Evolutionary conservation across 1,284 basidiomycete genomes (phyloP).

Genomic region (Agroathelia rolfsii): DNA sequence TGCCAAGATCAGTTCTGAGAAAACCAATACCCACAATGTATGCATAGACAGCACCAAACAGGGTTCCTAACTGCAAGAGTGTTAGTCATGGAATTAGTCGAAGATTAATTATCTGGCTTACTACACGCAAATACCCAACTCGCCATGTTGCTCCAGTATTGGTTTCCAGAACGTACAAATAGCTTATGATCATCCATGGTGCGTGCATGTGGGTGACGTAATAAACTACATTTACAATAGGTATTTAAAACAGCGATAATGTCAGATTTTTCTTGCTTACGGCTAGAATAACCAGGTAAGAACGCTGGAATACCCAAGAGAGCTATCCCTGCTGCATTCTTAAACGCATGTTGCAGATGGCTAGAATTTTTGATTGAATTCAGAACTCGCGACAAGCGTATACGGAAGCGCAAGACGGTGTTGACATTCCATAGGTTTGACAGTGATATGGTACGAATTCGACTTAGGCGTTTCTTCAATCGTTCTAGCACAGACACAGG

Average conservation of each 20-base stretch:
- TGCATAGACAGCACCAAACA: slow-evolving; percentile 35
- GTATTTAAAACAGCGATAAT: too few relatives aligned
- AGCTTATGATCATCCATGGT: slow-evolving; percentile 43
- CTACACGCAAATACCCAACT: slow-evolving; percentile 36
- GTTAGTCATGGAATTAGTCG: too few relatives aligned
- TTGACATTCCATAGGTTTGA: slow-evolving; percentile 27
- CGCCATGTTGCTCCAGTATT: slow-evolving; percentile 43
- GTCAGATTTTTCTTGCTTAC: slow-evolving; percentile 19
- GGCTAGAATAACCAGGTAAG: slow-evolving; percentile 24
- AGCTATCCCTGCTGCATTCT: slow-evolving; percentile 36
- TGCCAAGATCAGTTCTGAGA: neutral
- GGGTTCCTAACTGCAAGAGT: slow-evolving; percentile 29
- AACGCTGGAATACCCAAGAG: slow-evolving; percentile 36
- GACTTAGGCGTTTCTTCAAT: too few relatives aligned
- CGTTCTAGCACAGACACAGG: too few relatives aligned
- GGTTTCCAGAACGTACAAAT: slow-evolving; percentile 41
- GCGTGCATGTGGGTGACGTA: slow-evolving; percentile 25
- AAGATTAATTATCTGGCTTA: too few relatives aligned
- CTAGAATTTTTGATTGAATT: slow-evolving; percentile 28
- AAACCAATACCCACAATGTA: slow-evolving; percentile 33
- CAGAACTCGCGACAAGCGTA: slow-evolving; percentile 25
- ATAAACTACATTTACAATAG: too few relatives aligned
- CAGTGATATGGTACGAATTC: too few relatives aligned
- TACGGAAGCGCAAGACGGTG: slow-evolving; percentile 20
- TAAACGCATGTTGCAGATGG: slow-evolving; percentile 35